These are phyloP conservation scores for Talaromyces thailandensis DNA, from an alignment of 495 filamentous ascomycete species.

Conservation along the genomic window DNA sequence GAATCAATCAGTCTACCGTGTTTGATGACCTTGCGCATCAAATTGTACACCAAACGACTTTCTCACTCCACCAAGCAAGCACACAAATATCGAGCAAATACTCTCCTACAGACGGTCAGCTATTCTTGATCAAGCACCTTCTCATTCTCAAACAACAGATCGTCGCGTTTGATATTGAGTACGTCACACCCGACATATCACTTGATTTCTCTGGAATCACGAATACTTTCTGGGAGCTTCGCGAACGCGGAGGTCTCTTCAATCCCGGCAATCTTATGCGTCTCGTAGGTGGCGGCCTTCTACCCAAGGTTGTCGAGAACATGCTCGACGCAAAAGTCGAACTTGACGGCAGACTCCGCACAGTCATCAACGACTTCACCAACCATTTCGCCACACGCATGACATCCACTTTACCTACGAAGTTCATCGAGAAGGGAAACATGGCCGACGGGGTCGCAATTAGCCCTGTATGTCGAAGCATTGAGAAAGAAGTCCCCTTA, in stretches of 20 bases:
- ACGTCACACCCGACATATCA: constrained; percentile 63
- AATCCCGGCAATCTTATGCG: constrained; percentile 53
- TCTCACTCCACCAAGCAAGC: constrained; percentile 50
- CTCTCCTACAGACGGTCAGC: constrained; percentile 53
- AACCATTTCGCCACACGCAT: constrained; percentile 47
- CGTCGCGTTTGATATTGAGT: constrained; percentile 85
- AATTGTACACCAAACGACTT: constrained; percentile 65
- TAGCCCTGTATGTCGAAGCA: constrained; percentile 30
- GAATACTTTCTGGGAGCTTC: constrained; percentile 67
- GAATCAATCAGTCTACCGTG: constrained; percentile 47
- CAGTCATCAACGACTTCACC: constrained; percentile 74
- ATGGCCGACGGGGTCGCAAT: constrained; percentile 28
- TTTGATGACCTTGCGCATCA: constrained; percentile 73
- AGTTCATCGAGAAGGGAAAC: constrained; percentile 32
- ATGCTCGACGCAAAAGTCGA: constrained; percentile 75
- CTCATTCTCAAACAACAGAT: constrained; percentile 87
- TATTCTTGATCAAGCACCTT: constrained; percentile 88
- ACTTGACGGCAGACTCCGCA: constrained; percentile 67
- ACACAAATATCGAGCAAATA: constrained; percentile 45
- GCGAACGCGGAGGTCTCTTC: constrained; percentile 61
- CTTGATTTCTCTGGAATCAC: constrained; percentile 75
- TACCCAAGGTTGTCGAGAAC: constrained; percentile 55
- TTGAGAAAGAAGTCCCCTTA: constrained; percentile 46
- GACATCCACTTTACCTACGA: constrained; percentile 39
- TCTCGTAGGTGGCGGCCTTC: constrained; percentile 48